Evolutionary conservation across 2,329 filamentous ascomycete species (phyloP).

Genomic region (Eutypa lata): DNA sequence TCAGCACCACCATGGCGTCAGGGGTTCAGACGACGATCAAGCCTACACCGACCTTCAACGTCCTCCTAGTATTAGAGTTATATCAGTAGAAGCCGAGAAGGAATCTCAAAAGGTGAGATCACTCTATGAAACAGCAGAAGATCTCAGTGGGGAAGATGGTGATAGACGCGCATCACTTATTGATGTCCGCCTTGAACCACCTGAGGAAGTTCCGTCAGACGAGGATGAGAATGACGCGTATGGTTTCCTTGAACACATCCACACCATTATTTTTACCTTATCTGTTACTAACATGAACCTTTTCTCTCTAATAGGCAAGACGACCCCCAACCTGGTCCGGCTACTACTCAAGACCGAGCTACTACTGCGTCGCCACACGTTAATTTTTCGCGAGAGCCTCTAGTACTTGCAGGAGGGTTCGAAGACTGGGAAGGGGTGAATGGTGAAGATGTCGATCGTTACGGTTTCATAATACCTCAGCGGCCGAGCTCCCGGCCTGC

Average conservation of each 20-base stretch:
- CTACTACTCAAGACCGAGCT: slow-evolving; percentile 27
- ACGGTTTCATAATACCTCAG: slow-evolving; percentile 60
- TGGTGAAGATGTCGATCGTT: slow-evolving; percentile 61
- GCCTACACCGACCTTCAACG: slow-evolving; percentile 15
- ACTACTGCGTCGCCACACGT: slow-evolving; percentile 37
- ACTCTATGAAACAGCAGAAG: slow-evolving; percentile 58
- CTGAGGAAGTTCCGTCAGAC: slow-evolving; percentile 49
- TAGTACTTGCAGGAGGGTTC: slow-evolving; percentile 55
- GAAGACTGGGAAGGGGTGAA: slow-evolving; percentile 67
- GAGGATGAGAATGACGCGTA: slow-evolving; percentile 55
- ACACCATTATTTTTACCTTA: slow-evolving; percentile 16
- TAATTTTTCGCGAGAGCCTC: slow-evolving; percentile 28
- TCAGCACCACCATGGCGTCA: not conserved
- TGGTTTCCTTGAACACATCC: slow-evolving; percentile 47
- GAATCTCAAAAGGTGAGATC: slow-evolving; percentile 67
- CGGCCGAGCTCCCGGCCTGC: slow-evolving; percentile 39
- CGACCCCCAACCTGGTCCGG: slow-evolving; percentile 24
- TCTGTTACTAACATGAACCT: slow-evolving; percentile 24
- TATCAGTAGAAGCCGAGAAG: slow-evolving; percentile 55
- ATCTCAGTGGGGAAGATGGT: slow-evolving; percentile 51
- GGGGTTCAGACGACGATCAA: not conserved
- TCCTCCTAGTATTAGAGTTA: slow-evolving; percentile 48
- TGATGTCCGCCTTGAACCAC: slow-evolving; percentile 46
- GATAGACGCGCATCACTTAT: slow-evolving; percentile 39
- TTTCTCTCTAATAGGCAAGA: slow-evolving; percentile 20